phyloP scores from a whole-genome alignment of 495 filamentous ascomycete species.

The Hypoxylon crocopeplum region DNA sequence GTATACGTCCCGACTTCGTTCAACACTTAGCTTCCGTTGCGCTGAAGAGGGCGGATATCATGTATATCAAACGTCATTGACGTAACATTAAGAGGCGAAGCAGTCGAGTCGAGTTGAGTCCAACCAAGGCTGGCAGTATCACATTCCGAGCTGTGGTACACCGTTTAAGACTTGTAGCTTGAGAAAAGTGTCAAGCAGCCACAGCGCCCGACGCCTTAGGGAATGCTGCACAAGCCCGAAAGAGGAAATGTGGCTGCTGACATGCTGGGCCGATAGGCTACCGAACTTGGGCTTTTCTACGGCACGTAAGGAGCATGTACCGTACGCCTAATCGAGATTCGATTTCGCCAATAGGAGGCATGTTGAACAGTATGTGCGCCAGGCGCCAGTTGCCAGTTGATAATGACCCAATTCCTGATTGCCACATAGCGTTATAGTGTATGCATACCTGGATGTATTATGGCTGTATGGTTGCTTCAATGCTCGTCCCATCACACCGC shows the following conservation, averaged over 20 bases:
- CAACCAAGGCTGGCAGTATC: not conserved
- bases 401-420: conserved; percentile 27
- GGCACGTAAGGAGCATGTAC: conserved; percentile 19
- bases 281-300: conserved; percentile 16
- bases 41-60: conserved; percentile 1
- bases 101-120: not conserved
- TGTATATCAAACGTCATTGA: conserved; percentile 14
- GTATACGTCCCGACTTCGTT: not conserved
- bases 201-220: not conserved
- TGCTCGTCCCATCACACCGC: conserved; percentile 36
- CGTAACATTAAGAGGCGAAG: conserved; percentile 14
- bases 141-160: conserved; percentile 11
- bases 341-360: conserved; percentile 20
- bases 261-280: conserved; percentile 24
- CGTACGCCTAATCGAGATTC: conserved; percentile 29
- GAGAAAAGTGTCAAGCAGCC: conserved; percentile 12
- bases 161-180: conserved; percentile 10
- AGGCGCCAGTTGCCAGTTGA: conserved; percentile 6
- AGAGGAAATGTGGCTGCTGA: conserved; percentile 23
- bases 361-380: conserved; percentile 6
- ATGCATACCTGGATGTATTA: conserved; percentile 13
- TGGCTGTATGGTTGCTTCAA: conserved; percentile 12
- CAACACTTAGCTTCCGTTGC: not conserved
- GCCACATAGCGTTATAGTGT: conserved; percentile 27
- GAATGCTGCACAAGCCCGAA: conserved; percentile 11